phyloP scores from a whole-genome alignment of 768 basidiomycete species.

The Mycena filopes region DNA sequence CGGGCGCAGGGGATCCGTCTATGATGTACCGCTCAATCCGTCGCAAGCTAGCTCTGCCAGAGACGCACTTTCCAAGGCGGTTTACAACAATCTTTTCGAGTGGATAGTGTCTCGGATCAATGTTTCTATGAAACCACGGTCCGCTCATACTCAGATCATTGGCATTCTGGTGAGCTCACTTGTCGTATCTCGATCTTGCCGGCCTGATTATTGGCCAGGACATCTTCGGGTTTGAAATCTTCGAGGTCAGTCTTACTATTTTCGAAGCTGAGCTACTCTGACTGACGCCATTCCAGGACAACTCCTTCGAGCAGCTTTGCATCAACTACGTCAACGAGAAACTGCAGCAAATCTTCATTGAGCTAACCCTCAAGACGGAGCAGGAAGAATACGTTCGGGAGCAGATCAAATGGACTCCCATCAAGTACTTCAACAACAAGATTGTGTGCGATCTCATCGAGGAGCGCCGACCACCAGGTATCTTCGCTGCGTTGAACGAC shows the following conservation, averaged over 20 bases:
- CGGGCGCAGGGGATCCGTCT: slow-evolving; percentile 93
- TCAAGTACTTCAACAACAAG: slow-evolving; percentile 99
- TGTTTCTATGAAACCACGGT: slow-evolving; percentile 92
- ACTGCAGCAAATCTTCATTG: slow-evolving; percentile 99
- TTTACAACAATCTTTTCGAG: slow-evolving; percentile 98
- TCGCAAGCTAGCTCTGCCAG: slow-evolving; percentile 90
- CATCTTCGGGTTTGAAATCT: slow-evolving; percentile 99
- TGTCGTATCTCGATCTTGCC: neutral
- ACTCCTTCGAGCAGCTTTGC: slow-evolving; percentile 97
- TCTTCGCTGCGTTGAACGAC: slow-evolving; percentile 97
- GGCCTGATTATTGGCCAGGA: slow-evolving; percentile 61
- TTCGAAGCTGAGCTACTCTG: too few relatives aligned
- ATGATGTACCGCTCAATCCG: slow-evolving; percentile 95
- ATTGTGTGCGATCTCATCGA: slow-evolving; percentile 99
- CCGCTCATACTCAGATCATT: slow-evolving; percentile 80
- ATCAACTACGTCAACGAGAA: slow-evolving; percentile 99
- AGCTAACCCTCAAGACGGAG: slow-evolving; percentile 97
- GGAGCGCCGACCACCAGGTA: slow-evolving; percentile 94
- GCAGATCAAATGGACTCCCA: slow-evolving; percentile 99
- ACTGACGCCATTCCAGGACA: slow-evolving; percentile 64
- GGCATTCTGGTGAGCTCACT: slow-evolving; percentile 82
- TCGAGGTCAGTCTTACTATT: slow-evolving; percentile 66
- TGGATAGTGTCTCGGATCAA: slow-evolving; percentile 99
- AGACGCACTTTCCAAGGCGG: slow-evolving; percentile 93
- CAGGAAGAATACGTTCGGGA: slow-evolving; percentile 99